A percentile compares a stretch with the other conserved stretches of the same genome.
Evolutionary conservation across 2,329 filamentous ascomycete species (phyloP).

Genomic region (Aspergillus japonicus): DNA sequence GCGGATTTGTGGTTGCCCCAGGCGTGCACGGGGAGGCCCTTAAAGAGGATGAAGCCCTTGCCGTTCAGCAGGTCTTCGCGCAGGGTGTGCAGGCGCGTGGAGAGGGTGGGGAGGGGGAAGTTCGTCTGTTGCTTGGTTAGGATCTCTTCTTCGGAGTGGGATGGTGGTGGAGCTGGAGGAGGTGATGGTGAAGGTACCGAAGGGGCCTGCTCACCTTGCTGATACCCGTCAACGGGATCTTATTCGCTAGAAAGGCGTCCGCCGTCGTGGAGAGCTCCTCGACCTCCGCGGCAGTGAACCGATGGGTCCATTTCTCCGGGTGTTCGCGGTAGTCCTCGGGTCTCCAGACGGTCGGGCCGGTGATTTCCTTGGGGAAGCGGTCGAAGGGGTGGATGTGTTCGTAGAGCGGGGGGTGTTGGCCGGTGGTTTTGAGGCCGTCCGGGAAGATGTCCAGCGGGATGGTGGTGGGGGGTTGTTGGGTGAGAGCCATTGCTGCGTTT

Average conservation of each 20-base stretch:
- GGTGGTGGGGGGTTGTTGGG: slow-evolving; percentile 36
- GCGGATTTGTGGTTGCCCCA: slow-evolving; percentile 81
- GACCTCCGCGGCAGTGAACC: slow-evolving; percentile 65
- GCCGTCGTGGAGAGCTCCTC: slow-evolving; percentile 65
- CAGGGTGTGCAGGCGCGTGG: slow-evolving; percentile 54
- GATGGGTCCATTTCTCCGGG: slow-evolving; percentile 71
- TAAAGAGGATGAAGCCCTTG: slow-evolving; percentile 88
- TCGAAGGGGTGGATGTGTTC: slow-evolving; percentile 65
- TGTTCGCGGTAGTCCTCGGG: slow-evolving; percentile 61
- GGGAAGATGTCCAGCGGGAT: slow-evolving; percentile 56
- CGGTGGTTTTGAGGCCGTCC: slow-evolving; percentile 66
- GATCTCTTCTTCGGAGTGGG: neutral
- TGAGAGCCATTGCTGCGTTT: too few relatives aligned
- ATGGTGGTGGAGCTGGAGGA: too few relatives aligned
- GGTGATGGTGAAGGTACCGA: slow-evolving; percentile 21
- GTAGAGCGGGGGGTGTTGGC: slow-evolving; percentile 70
- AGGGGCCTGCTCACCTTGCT: slow-evolving; percentile 44
- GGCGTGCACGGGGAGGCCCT: slow-evolving; percentile 70
- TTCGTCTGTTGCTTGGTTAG: slow-evolving; percentile 43
- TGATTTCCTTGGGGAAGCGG: slow-evolving; percentile 69
- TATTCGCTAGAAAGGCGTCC: slow-evolving; percentile 66
- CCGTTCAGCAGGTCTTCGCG: slow-evolving; percentile 71
- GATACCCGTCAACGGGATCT: slow-evolving; percentile 70
- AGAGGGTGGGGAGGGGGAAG: slow-evolving; percentile 61
- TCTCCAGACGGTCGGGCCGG: slow-evolving; percentile 71